These are phyloP conservation scores for Trypanosoma avium DNA, from an alignment of 208 protist species.

Conservation along the genomic window DNA sequence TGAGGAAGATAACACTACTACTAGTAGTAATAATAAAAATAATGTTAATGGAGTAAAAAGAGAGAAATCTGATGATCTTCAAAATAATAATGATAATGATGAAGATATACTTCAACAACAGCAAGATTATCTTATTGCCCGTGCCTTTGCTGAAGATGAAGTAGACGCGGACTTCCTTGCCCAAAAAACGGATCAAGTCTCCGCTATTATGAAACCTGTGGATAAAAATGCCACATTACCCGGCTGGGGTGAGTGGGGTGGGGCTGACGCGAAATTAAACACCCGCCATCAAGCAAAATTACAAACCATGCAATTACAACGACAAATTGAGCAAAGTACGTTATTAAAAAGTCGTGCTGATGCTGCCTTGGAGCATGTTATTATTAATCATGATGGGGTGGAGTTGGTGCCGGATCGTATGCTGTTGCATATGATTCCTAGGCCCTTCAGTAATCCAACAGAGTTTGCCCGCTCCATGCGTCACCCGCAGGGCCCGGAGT, in stretches of 20 bases:
- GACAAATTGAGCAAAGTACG: slow-evolving; percentile 72
- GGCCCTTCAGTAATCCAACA: slow-evolving; percentile 87
- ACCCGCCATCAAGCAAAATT: slow-evolving; percentile 66
- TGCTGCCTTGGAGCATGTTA: slow-evolving; percentile 86
- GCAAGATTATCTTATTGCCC: slow-evolving; percentile 89
- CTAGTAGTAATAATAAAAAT: background rate
- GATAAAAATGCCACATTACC: slow-evolving; percentile 87
- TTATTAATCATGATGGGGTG: slow-evolving; percentile 93
- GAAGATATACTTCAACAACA: slow-evolving; percentile 43
- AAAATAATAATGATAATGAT: background rate
- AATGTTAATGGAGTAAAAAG: background rate
- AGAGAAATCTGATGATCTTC: background rate
- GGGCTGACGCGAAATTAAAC: slow-evolving; percentile 79
- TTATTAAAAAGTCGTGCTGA: slow-evolving; percentile 86
- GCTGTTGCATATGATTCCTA: slow-evolving; percentile 89
- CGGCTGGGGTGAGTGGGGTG: slow-evolving; percentile 94
- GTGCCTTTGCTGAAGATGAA: slow-evolving; percentile 90
- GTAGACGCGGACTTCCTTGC: slow-evolving; percentile 90
- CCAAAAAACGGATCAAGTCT: slow-evolving; percentile 85
- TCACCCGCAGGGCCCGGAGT: slow-evolving; percentile 87
- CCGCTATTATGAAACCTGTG: slow-evolving; percentile 80
- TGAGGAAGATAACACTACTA: background rate
- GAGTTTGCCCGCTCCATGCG: slow-evolving; percentile 92
- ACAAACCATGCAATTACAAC: slow-evolving; percentile 46
- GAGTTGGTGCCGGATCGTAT: slow-evolving; percentile 90